Evolutionary conservation across 768 basidiomycete species (phyloP).

Genomic region (Auricularia heimuer): DNA sequence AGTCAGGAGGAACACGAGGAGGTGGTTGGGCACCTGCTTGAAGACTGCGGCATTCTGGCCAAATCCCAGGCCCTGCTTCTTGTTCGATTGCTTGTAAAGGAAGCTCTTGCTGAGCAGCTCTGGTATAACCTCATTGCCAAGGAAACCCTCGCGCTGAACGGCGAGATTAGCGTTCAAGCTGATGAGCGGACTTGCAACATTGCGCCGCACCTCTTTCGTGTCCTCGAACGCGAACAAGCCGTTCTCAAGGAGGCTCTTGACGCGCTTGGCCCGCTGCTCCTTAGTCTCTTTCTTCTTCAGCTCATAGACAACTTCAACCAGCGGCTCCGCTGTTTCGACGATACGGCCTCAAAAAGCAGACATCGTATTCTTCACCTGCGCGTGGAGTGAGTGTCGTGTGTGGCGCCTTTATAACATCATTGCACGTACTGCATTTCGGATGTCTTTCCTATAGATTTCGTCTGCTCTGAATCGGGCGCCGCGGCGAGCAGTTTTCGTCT

Average conservation of each 20-base stretch:
- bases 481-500: too few relatives aligned
- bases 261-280: not conserved
- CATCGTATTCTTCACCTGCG: not conserved
- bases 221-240: not conserved
- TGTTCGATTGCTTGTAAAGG: not conserved
- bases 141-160: not conserved
- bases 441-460: not conserved
- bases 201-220: not conserved
- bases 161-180: not conserved
- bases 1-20: not conserved
- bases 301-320: not conserved
- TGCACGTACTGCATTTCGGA: not conserved
- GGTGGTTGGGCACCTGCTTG: not conserved
- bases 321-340: not conserved
- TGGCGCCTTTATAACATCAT: too few relatives aligned
- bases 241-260: not conserved
- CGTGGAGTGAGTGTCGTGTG: too few relatives aligned
- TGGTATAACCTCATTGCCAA: not conserved
- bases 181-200: not conserved
- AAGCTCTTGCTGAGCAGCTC: not conserved
- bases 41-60: not conserved
- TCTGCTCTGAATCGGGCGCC: too few relatives aligned
- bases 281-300: not conserved
- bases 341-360: not conserved
- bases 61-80: not conserved